phyloP scores from a whole-genome alignment of 1,284 basidiomycete genomes.

The Leccinum cinnamomeum region DNA sequence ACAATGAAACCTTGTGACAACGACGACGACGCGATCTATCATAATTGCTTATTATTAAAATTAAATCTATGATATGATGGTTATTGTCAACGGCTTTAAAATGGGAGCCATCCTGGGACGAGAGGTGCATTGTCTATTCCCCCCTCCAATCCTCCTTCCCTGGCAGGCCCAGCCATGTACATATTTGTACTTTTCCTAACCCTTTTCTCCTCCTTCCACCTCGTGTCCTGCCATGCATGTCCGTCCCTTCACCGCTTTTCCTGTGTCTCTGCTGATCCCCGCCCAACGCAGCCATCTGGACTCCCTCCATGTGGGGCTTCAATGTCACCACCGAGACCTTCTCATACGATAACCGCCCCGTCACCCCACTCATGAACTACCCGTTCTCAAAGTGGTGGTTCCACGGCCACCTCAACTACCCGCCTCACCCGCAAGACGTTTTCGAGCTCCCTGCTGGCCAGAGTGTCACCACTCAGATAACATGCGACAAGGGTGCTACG shows the following conservation, averaged over 20 bases:
- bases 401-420: constrained; percentile 36
- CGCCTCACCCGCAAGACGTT: constrained; percentile 38
- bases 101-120: neutral
- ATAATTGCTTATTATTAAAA: too few species aligned
- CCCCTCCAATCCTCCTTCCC: neutral
- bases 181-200: neutral
- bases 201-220: constrained; percentile 3
- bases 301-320: constrained; percentile 30
- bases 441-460: constrained; percentile 38
- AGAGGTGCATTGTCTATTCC: neutral
- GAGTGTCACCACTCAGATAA: constrained; percentile 23
- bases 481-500: constrained; percentile 43
- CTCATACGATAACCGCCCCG: constrained; percentile 36
- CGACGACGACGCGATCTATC: neutral
- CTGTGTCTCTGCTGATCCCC: neutral
- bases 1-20: constrained; percentile 14
- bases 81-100: neutral
- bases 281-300: constrained; percentile 18
- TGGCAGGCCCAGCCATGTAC: constrained; percentile 30
- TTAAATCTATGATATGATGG: neutral
- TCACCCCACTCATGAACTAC: constrained; percentile 34
- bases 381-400: constrained; percentile 48
- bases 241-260: neutral
- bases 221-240: constrained; percentile 21
- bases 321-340: constrained; percentile 27